Evolutionary conservation across 2,329 filamentous ascomycete species (phyloP), one percentile per base, ranked within the genome.

Genomic region (Trichoderma sp.): DNA sequence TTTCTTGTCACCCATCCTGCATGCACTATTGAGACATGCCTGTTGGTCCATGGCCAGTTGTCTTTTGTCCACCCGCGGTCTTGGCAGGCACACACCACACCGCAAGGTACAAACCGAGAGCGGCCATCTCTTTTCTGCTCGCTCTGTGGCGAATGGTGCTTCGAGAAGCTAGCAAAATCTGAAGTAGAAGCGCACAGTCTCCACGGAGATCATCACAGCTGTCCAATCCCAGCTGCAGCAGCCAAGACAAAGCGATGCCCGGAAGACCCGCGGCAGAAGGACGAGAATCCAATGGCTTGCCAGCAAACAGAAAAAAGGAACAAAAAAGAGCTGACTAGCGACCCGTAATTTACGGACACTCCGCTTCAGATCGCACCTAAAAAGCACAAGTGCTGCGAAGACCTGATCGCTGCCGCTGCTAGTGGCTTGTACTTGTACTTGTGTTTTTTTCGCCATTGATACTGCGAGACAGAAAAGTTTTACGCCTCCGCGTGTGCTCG

Each of bases 71-170:
- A 71, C 41, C 33, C 33, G 67, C 24, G 21, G 29, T 31, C 67
- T 71, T 71, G 67, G 67, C 67, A 71, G 67, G 67, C 67, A 71
- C 67, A 71, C 41, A 45, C 41, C 67, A 62, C 67, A 71, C 67
- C 67, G 67, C 50, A 56, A 56, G 50, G 50, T 62, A 60, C 50
- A 62, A 41, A 12, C 18, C 1, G 24, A 29, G 14, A 21, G 45
- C 14, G 50, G 65, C n/a, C 29, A 33, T 35, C 31, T 53, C 18
- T 53, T 50, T 53, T 53, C 16, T 53, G 45, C 45, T 53, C 45
- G 45, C 45, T 53, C 24, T 24, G 56, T 33, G 33, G 68, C 68
- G 68, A 71, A 71, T 62, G 7, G 45, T 50, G 21, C 68, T 63
- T 45, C 21, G 35, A 62, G 53, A 63, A 62, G 18, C 16, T 31